Base-by-base conservation (phyloP, 2,329 filamentous ascomycete genomes). In the Orbilia javanica region DNA sequence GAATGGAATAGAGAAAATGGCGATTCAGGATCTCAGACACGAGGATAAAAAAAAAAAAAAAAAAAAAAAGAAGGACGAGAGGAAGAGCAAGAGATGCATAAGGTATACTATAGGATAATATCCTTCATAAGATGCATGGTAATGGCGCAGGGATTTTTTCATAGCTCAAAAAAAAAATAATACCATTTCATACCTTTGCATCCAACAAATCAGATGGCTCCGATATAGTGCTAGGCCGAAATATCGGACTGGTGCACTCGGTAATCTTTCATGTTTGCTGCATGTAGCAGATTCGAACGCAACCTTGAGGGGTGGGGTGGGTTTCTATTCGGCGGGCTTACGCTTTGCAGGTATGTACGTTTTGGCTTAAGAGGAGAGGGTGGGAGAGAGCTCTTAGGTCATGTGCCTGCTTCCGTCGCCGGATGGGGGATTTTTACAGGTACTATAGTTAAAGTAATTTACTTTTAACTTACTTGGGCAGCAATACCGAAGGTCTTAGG, bases 161-260 rank as follows among this genome's bases (percentile, higher is more conserved):
- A 15, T 44, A 4, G 42, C 20, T 44, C 18, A 44, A 13, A 11
- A 15, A n/a, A n/a, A n/a, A n/a, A n/a, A n/a, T n/a, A n/a, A n/a
- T 34, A 34, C 31, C 31, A 34, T 18, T 18, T 18, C 3, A n/a
- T 42, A n/a, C 65, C 22, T 15, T 46, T 34, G 34, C 71, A 25
- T 69, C 64, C 36, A 46, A 34, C 73, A 62, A 77, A 77, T 77
- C 65, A 77, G 60, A 53, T 25, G 18, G 6, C n/a, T 42, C 73
- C 73, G 73, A 77, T 77, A 77, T 52, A 60, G 34, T 44, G 42
- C 39, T 55, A 34, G 29, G 20, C 57, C 27, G 25, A 66, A 64
- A 69, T 71, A 77, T 77, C 73, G 73, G 66, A 62, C 57, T 77
- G 66, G 64, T 63, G 64, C 31, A 70, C 73, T 77, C 73, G 73